Evolutionary conservation across 2,329 filamentous ascomycete species (phyloP), one percentile per base, ranked within the genome.

Genomic region (Cladosporium sp.): DNA sequence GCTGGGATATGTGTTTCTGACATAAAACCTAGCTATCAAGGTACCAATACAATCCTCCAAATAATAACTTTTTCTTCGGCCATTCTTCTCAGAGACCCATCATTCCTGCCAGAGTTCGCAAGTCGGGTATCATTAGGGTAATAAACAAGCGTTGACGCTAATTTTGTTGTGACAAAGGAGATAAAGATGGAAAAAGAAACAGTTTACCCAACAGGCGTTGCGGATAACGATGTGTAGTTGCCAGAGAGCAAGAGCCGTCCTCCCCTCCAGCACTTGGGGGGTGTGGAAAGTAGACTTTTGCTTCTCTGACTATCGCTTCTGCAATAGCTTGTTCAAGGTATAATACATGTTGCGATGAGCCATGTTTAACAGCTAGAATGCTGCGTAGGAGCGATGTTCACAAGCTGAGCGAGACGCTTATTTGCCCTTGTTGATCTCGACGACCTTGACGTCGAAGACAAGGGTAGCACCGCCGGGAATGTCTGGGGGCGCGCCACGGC

Each of bases 391-490:
- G 9, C 15, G 18, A 12, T 7, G 12, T 15, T 35, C n/a, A 35
- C 32, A 16, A 33, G n/a, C 22, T 40, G 16, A 36, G 43, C 48
- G 43, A 39, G 18, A 29, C 43, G 40, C 51, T 52, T 62, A 61
- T 55, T 60, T 64, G 47, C 59, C 56, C 60, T 74, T 74, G 60
- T 69, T 69, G 60, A 77, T 66, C 47, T 71, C 70, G 49, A 77
- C 66, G 52, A 73, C 67, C 72, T 78, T 78, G 66, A 78, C 69
- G 69, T 98, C 94, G 70, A 98, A 98, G 68, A 86, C 81, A 69
- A 98, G 75, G 59, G 85, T 88, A 69, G 89, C 92, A 81, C 97
- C 96, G 62, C 78, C 80, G 19, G 93, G 93, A 62, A 98, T 97
- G 59, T 86, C 90, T 43, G 89, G 86, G 19, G 87, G 72, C 55